These are phyloP conservation scores for Aspergillus piperis DNA, from an alignment of 2,329 filamentous ascomycete genomes.

Conservation along the genomic window DNA sequence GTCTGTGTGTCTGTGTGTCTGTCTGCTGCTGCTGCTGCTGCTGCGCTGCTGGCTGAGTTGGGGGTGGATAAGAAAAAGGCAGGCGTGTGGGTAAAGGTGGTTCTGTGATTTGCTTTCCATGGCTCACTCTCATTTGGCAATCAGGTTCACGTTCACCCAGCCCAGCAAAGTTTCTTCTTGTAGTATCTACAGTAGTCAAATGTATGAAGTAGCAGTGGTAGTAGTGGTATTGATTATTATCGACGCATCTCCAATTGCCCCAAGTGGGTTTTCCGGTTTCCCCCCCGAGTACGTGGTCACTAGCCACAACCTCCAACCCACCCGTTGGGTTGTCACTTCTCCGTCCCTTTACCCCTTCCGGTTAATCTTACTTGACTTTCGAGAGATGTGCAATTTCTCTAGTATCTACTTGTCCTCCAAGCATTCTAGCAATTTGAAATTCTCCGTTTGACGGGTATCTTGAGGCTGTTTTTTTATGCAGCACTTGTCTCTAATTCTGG, in stretches of 20 bases:
- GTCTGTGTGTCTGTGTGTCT: too few species aligned
- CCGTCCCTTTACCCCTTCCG: neutral
- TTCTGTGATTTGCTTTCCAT: neutral
- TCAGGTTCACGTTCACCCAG: conserved; percentile 1
- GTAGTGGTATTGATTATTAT: neutral
- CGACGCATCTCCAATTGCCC: neutral
- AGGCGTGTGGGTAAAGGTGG: neutral
- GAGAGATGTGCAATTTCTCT: too few species aligned
- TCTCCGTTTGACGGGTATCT: neutral
- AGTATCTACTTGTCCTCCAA: too few species aligned
- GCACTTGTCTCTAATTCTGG: neutral
- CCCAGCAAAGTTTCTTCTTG: neutral
- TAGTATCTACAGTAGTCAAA: neutral
- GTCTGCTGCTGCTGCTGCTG: neutral
- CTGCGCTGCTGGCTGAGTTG: neutral
- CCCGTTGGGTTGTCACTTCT: conserved; percentile 8
- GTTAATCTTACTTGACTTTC: neutral
- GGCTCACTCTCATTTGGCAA: conserved; percentile 2
- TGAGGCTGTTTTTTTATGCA: neutral
- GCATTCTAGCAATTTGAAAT: neutral
- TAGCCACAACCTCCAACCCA: conserved; percentile 15
- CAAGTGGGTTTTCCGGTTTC: neutral
- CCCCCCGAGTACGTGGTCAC: conserved; percentile 12
- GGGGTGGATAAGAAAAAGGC: neutral
- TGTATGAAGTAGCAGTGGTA: too few species aligned